Percentiles rank a stretch among this genome's conserved stretches.
These are phyloP conservation scores for Roridomyces roridus DNA, from an alignment of 768 basidiomycete species.

Conservation along the genomic window DNA sequence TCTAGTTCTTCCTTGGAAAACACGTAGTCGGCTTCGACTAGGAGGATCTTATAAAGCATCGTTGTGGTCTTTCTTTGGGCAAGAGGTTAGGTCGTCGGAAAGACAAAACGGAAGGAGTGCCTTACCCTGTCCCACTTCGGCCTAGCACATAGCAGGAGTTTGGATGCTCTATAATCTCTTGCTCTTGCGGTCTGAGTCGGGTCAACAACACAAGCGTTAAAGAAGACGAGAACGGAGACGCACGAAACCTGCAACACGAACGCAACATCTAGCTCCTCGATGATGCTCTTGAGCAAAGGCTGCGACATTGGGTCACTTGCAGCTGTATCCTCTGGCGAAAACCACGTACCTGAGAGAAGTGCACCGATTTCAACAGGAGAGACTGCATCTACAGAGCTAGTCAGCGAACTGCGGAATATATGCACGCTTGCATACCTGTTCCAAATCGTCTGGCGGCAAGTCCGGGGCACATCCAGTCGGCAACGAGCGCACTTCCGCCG, in stretches of 20 bases:
- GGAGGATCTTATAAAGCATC: constrained; percentile 79
- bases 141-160: constrained; percentile 72
- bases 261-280: constrained; percentile 55
- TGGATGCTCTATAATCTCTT: constrained; percentile 61
- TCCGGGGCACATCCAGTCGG: constrained; percentile 30
- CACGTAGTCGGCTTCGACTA: constrained; percentile 64
- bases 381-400: constrained; percentile 52
- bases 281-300: constrained; percentile 48
- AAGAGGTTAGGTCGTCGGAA: not conserved
- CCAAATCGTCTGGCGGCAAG: constrained; percentile 50
- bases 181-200: constrained; percentile 50
- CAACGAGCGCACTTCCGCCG: constrained; percentile 30
- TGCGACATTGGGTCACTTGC: not conserved
- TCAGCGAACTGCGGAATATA: not conserved
- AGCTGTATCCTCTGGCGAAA: no score
- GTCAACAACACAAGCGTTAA: not conserved
- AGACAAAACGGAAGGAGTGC: not conserved
- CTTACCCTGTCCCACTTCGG: constrained; percentile 76
- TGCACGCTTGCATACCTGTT: constrained; percentile 44
- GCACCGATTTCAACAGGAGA: constrained; percentile 58
- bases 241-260: constrained; percentile 53
- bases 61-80: constrained; percentile 46
- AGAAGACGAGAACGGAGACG: constrained; percentile 9
- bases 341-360: constrained; percentile 44
- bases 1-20: constrained; percentile 30